phyloP scores from a whole-genome alignment of 73 alveolate species.

The Blepharisma japonicum region DNA sequence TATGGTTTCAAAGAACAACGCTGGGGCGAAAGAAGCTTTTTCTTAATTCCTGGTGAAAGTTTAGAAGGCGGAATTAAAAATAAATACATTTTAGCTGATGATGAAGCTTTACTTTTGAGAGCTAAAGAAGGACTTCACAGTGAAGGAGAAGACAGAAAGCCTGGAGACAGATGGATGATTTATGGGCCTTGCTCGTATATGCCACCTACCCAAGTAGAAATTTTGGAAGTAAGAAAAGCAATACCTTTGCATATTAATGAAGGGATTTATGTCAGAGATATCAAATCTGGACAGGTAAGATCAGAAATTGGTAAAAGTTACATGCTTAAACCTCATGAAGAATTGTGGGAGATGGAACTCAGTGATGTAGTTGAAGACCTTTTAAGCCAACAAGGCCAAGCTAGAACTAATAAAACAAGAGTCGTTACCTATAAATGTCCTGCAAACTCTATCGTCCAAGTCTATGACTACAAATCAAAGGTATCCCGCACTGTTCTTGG shows the following conservation, averaged over 20 bases:
- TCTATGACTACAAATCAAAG: constrained; percentile 75
- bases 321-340: constrained; percentile 84
- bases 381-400: constrained; percentile 53
- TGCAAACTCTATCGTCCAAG: constrained; percentile 70
- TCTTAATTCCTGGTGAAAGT: constrained; percentile 78
- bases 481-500: constrained; percentile 65
- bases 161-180: constrained; percentile 89
- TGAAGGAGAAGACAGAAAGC: constrained; percentile 45
- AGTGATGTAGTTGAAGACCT: constrained; percentile 57
- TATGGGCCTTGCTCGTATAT: constrained; percentile 74
- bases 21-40: constrained; percentile 67
- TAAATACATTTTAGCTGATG: constrained; percentile 57
- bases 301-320: constrained; percentile 66
- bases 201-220: constrained; percentile 69
- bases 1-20: constrained; percentile 58
- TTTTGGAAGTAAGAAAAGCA: constrained; percentile 58
- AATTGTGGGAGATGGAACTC: constrained; percentile 75
- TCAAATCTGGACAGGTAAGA: constrained; percentile 68
- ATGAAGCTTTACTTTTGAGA: constrained; percentile 72
- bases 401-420: constrained; percentile 50
- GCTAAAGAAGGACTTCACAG: constrained; percentile 66
- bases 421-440: constrained; percentile 72
- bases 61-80: constrained; percentile 66
- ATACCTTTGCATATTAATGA: constrained; percentile 77
- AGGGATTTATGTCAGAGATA: constrained; percentile 84